phyloP scores from a whole-genome alignment of 2,329 filamentous ascomycete genomes.

The Penicillium hesseltinei region DNA sequence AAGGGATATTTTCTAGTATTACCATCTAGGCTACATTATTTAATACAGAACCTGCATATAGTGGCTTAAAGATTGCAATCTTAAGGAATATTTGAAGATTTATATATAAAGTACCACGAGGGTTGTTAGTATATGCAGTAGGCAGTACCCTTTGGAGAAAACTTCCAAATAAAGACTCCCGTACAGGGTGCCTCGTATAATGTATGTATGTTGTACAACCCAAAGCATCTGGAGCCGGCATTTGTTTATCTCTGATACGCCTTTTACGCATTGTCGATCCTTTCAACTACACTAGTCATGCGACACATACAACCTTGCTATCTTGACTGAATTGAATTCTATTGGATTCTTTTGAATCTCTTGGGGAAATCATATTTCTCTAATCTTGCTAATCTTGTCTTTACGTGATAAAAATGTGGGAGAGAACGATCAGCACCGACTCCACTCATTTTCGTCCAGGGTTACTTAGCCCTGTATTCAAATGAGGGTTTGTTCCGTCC shows the following conservation, averaged over 20 bases:
- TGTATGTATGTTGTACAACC: neutral
- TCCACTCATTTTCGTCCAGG: slow-evolving; percentile 1
- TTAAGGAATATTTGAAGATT: neutral
- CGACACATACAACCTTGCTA: neutral
- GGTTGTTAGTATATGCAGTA: too few species aligned
- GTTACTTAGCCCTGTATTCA: neutral
- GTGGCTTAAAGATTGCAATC: neutral
- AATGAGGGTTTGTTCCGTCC: neutral
- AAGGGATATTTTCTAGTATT: neutral
- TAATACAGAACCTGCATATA: neutral
- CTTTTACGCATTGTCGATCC: neutral
- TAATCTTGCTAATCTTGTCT: neutral
- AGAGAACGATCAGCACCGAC: neutral
- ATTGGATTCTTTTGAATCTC: neutral
- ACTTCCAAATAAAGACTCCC: too few species aligned
- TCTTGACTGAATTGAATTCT: neutral
- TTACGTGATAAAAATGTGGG: neutral
- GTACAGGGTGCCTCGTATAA: neutral
- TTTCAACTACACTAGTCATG: neutral
- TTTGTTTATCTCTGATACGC: neutral
- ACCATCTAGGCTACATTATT: neutral
- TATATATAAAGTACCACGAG: neutral
- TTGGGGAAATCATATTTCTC: neutral
- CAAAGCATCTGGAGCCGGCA: neutral
- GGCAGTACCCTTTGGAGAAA: neutral